These are phyloP conservation scores for Cordyceps militaris DNA, from an alignment of 2,329 filamentous ascomycete genomes.

Conservation along the genomic window DNA sequence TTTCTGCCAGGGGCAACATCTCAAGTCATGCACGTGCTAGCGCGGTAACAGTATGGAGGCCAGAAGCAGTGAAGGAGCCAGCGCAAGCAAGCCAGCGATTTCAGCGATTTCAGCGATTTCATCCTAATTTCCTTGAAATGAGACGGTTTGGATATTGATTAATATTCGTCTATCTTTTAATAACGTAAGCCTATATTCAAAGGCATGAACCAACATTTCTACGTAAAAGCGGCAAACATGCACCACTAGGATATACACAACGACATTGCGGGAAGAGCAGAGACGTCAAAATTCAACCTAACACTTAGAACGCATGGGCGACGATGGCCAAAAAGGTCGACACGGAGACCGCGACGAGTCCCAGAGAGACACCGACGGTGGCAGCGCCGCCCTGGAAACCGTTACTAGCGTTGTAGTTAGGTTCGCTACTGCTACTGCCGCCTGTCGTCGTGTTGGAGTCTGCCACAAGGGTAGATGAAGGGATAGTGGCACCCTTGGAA, in stretches of 20 bases:
- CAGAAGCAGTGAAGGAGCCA: not conserved
- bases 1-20: slow-evolving; percentile 6
- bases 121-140: too few species aligned
- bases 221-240: not conserved
- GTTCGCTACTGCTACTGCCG: slow-evolving; percentile 12
- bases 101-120: too few species aligned
- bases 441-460: slow-evolving; percentile 28
- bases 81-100: too few species aligned
- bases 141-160: not conserved
- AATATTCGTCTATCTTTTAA: not conserved
- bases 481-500: slow-evolving; percentile 42
- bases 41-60: not conserved
- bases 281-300: not conserved
- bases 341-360: not conserved
- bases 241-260: not conserved
- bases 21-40: slow-evolving; percentile 2
- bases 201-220: not conserved
- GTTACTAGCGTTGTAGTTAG: slow-evolving; percentile 22
- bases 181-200: not conserved
- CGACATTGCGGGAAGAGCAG: not conserved
- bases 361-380: not conserved
- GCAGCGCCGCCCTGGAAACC: slow-evolving; percentile 23
- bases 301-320: not conserved
- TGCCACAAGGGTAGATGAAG: slow-evolving; percentile 39
- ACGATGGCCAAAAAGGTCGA: not conserved